Evolutionary conservation across 176 grass and related monocot species (phyloP).

Genomic region (Lolium rigidum): DNA sequence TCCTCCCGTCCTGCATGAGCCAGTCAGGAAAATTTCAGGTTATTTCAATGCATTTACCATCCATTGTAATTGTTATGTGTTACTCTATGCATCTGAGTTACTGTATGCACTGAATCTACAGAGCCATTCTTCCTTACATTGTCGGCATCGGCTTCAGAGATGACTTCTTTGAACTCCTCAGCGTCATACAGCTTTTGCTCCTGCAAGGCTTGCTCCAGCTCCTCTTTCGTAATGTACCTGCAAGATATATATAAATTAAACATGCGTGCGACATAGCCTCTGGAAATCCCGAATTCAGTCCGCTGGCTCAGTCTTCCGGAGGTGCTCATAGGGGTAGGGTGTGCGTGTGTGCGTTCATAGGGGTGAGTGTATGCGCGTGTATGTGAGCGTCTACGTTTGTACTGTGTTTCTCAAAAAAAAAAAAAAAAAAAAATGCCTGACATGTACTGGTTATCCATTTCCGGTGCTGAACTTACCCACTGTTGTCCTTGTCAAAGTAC

Average conservation of each 20-base stretch:
- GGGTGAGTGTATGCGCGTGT: no score
- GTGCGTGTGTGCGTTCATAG: no score
- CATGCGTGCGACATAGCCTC: background rate
- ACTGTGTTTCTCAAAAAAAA: no score
- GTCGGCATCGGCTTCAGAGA: constrained; percentile 70
- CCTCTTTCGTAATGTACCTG: constrained; percentile 78
- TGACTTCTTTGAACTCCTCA: constrained; percentile 65
- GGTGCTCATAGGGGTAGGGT: no score
- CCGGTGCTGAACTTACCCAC: constrained; percentile 54
- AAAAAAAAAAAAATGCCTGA: no score
- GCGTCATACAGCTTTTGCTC: constrained; percentile 70
- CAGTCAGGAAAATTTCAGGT: background rate
- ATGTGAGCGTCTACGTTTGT: no score
- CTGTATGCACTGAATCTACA: background rate
- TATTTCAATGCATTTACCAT: background rate
- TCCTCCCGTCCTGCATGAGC: constrained; percentile 72
- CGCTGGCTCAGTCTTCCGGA: no score
- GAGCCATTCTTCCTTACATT: constrained; percentile 54
- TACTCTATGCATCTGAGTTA: background rate
- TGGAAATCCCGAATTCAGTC: background rate
- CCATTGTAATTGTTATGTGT: background rate
- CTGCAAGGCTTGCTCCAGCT: constrained; percentile 75
- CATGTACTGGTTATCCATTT: background rate
- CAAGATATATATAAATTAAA: background rate
- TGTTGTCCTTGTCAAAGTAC: constrained; percentile 79